Evolutionary conservation across 2,329 filamentous ascomycete genomes (phyloP).

Genomic region (Pseudophaeomoniella oleicola): DNA sequence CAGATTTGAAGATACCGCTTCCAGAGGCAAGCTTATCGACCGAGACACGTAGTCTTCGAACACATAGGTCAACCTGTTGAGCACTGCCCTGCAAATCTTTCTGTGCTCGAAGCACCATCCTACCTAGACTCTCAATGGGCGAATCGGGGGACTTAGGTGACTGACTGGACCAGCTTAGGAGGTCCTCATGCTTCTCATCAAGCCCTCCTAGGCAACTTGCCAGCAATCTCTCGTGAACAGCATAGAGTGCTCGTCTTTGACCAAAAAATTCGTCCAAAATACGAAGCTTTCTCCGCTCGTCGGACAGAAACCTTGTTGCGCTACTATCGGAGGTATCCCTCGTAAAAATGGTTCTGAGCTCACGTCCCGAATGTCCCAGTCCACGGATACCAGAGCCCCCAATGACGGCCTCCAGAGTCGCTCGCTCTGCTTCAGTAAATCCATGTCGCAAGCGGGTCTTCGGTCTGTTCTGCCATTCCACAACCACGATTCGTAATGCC

Average conservation of each 20-base stretch:
- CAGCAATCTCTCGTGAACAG: not conserved
- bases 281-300: not conserved
- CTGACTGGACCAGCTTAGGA: not conserved
- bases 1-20: slow-evolving; percentile 31
- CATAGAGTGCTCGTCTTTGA: not conserved
- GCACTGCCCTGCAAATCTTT: not conserved
- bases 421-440: slow-evolving; percentile 63
- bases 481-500: slow-evolving; percentile 62
- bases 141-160: not conserved
- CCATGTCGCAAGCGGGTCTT: slow-evolving; percentile 55
- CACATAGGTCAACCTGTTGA: not conserved
- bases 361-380: not conserved
- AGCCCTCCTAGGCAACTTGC: not conserved
- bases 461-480: slow-evolving; percentile 75
- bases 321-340: not conserved
- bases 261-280: slow-evolving; percentile 1
- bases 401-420: slow-evolving; percentile 60
- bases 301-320: not conserved
- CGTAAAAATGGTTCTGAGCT: not conserved
- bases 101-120: not conserved
- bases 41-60: slow-evolving; percentile 26
- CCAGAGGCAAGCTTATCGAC: slow-evolving; percentile 23
- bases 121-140: not conserved
- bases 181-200: not conserved
- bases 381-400: slow-evolving; percentile 29